Evolutionary conservation across 1,139 yeast genomes (phyloP), one percentile per base, ranked within the genome.

Genomic region (Scheffersomyces titani): DNA sequence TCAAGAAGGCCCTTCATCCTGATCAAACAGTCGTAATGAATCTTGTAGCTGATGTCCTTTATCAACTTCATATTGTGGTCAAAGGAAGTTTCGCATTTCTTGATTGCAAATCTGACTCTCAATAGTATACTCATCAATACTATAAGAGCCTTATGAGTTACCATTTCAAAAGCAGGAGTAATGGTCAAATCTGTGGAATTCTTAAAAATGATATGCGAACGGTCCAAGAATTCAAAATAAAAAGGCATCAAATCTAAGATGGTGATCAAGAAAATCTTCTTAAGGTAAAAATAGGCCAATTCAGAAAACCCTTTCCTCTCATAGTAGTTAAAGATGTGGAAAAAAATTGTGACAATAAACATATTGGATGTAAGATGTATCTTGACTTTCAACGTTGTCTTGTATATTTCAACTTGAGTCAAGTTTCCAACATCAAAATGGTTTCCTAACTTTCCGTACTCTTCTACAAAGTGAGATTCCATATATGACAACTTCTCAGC

Each of bases 241-340:
- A 74, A 73, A 0, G 81, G 82, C 80, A 78, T 75, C 18, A 77
- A 64, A 49, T 78, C 80, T 1, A 62, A 64, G 3, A 70, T 70
- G 22, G 72, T 63, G 30, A 75, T 71, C 44, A 70, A 61, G 1
- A 77, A 51, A 50, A 62, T 58, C 53, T 79, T 79, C 58, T 71
- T 77, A 53, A 74, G 56, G 59, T 78, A 79, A 57, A 73, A 76
- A 54, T 66, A 77, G 0, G 80, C 66, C 24, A 74, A 62, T 6
- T 65, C 63, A 19, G 57, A 52, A 51, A 73, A 70, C 21, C 68
- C 64, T 36, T 64, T 68, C 18, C 60, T 57, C 57, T 82, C 85
- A 58, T 77, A 80, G 59, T 79, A 73, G 19, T 77, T 63, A 61
- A 72, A 72, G n/a, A 82, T 66, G 60, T 78, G 77, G 59, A 73